Percentiles rank a stretch among this genome's conserved stretches.
Conservation (phyloP, 306 rosid species). For the Ammopiptanthus mongolicus region DNA sequence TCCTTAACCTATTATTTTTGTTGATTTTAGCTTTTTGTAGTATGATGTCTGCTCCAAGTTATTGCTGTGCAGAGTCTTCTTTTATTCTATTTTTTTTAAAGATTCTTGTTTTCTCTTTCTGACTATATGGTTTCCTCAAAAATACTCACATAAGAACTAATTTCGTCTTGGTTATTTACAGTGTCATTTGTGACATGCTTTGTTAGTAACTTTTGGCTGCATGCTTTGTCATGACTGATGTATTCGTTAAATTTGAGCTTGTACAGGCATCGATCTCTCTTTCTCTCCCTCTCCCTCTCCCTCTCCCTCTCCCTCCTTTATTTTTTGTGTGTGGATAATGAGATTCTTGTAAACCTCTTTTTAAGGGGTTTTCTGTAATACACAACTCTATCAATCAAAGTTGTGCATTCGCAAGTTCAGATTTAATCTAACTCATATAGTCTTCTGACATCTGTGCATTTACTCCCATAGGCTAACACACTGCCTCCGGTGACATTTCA, state of each 20-base stretch:
- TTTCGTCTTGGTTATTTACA: slow-evolving; percentile 8
- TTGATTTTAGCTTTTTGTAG: slow-evolving; percentile 14
- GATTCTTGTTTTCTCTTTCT: slow-evolving; percentile 11
- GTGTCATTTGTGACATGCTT: neutral
- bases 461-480: slow-evolving; percentile 6
- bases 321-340: neutral
- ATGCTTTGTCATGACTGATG: neutral
- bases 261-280: neutral
- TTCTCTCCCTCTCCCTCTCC: neutral
- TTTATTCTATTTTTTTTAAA: neutral
- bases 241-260: neutral
- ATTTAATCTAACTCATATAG: slow-evolving; percentile 7
- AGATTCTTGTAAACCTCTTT: neutral
- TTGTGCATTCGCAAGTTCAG: neutral
- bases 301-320: neutral
- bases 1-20: neutral
- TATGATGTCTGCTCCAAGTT: slow-evolving; percentile 2
- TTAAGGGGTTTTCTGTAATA: neutral
- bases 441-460: slow-evolving; percentile 8
- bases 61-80: neutral
- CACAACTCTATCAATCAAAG: neutral
- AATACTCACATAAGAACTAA: neutral
- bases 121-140: slow-evolving; percentile 7
- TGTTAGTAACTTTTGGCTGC: neutral
- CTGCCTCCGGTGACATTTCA: neutral